These are phyloP conservation scores for Closterium sp. DNA, from an alignment of 139 green algal genomes.

Conservation along the genomic window DNA sequence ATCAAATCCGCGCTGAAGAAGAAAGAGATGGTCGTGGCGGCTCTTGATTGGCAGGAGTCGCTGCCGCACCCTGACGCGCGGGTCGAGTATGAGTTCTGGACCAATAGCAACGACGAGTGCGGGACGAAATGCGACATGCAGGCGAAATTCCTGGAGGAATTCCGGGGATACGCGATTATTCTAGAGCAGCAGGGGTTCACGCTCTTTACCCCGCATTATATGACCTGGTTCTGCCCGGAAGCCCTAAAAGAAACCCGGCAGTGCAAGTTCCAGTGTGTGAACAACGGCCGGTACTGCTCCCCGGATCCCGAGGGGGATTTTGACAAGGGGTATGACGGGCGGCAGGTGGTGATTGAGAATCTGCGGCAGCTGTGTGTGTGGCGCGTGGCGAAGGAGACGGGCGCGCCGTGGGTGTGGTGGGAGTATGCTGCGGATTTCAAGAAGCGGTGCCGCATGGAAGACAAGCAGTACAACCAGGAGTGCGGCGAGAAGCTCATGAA, in stretches of 20 bases:
- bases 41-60: slow-evolving; percentile 77
- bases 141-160: slow-evolving; percentile 71
- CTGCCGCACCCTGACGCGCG: slow-evolving; percentile 64
- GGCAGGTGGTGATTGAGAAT: slow-evolving; percentile 77
- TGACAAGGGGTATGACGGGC: slow-evolving; percentile 49
- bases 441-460: slow-evolving; percentile 67
- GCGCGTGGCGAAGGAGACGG: slow-evolving; percentile 58
- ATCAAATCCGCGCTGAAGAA: slow-evolving; percentile 70
- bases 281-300: slow-evolving; percentile 72
- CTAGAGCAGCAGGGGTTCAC: slow-evolving; percentile 68
- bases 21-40: slow-evolving; percentile 59
- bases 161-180: slow-evolving; percentile 58
- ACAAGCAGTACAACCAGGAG: slow-evolving; percentile 63
- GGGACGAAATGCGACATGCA: slow-evolving; percentile 74
- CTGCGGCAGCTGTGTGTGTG: slow-evolving; percentile 84
- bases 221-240: slow-evolving; percentile 76
- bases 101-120: slow-evolving; percentile 80
- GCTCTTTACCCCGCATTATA: slow-evolving; percentile 84
- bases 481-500: slow-evolving; percentile 71
- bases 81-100: slow-evolving; percentile 91
- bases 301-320: slow-evolving; percentile 65
- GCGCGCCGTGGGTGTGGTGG: slow-evolving; percentile 76
- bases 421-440: slow-evolving; percentile 77
- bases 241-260: slow-evolving; percentile 57
- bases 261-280: slow-evolving; percentile 81